Evolutionary conservation across 2,329 filamentous ascomycete genomes (phyloP), one percentile per base, ranked within the genome.

Genomic region (Pseudogymnoascus sp.): DNA sequence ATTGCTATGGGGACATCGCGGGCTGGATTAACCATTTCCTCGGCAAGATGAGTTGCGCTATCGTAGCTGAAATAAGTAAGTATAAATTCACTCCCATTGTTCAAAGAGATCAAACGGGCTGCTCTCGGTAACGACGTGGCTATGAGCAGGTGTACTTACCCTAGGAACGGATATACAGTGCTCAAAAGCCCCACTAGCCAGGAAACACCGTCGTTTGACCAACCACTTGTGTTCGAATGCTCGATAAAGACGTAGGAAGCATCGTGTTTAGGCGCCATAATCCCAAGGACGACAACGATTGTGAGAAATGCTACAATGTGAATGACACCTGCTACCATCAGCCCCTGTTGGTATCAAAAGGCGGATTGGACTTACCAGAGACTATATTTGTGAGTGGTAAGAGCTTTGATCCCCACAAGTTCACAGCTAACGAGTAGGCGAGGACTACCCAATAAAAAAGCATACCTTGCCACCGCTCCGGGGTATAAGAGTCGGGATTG

Each of bases 151-250:
- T 6, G 13, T n/a, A 37, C 35, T 37, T n/a, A 37, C 61, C 77
- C 76, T 50, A 75, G 14, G 75, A 75, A 62, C 66, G 70, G 64
- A 72, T 75, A 67, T 63, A 75, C 67, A 78, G 79, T 72, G 24
- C 70, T 69, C 1, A 81, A 69, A 2, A 81, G 71, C 0, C 79
- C 79, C 1, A 81, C 68, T 13, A 80, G 74, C 79, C 79, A 81
- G 0, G 79, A 72, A 14, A 80, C 70, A 0, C 79, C 79, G 59
- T 79, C 76, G 8, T 74, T 71, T 13, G 62, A 19, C 78, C 78
- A 81, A 2, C 77, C 77, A 1, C 76, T 78, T 35, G 74, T 73
- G 66, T 81, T 81, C n/a, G 69, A 68, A 61, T 79, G 80, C 11
- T 76, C 71, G 5, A 74, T 70, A 63, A 80, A 81, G 10, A 80